Evolutionary conservation across 1,284 basidiomycete species (phyloP).

Genomic region (Ganoderma multipileum): DNA sequence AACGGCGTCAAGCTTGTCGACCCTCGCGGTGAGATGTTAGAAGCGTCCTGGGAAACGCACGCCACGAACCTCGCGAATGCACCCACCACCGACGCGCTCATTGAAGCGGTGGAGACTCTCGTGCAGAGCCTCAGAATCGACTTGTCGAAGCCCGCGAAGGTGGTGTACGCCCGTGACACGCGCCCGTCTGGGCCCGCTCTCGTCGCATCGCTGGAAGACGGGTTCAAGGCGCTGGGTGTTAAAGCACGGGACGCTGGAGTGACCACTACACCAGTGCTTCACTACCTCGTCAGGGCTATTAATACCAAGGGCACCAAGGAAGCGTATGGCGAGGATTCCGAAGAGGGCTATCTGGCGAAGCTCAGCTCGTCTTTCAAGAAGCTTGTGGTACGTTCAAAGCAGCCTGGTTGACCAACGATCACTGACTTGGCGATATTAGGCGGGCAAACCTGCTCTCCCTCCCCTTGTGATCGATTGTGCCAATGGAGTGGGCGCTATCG

Average conservation of each 20-base stretch:
- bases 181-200: constrained; percentile 88
- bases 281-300: constrained; percentile 92
- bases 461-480: constrained; percentile 93
- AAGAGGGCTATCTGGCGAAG: constrained; percentile 90
- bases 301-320: constrained; percentile 85
- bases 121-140: constrained; percentile 80
- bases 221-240: constrained; percentile 75
- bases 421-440: constrained; percentile 44
- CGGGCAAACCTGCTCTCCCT: constrained; percentile 63
- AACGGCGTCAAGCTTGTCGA: constrained; percentile 99
- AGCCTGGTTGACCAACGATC: not conserved
- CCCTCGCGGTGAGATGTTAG: constrained; percentile 99
- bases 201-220: constrained; percentile 85
- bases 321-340: constrained; percentile 84
- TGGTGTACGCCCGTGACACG: constrained; percentile 94
- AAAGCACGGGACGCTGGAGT: constrained; percentile 79
- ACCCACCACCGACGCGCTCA: constrained; percentile 72
- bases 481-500: constrained; percentile 92
- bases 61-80: constrained; percentile 94
- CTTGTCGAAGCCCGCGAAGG: constrained; percentile 76
- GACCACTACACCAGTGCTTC: constrained; percentile 94
- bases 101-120: constrained; percentile 71
- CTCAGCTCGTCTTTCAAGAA: constrained; percentile 87
- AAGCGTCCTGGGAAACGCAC: constrained; percentile 90
- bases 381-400: constrained; percentile 71